Evolutionary conservation across 1,284 basidiomycete species (phyloP).

Genomic region (Xerocomus minutiporus): DNA sequence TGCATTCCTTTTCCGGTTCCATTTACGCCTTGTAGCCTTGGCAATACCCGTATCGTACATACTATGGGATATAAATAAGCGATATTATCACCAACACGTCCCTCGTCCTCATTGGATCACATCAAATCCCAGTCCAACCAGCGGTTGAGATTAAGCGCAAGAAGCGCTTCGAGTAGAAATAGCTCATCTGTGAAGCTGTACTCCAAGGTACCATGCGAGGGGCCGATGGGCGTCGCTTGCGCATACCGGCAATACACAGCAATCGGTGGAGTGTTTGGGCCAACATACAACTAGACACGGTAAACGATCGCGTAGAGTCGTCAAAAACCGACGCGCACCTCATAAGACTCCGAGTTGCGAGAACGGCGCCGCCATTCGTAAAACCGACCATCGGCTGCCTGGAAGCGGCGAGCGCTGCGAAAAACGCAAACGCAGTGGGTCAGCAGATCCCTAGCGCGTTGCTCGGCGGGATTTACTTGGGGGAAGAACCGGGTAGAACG

Average conservation of each 20-base stretch:
- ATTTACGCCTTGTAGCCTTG: constrained; percentile 10
- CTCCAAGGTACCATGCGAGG: constrained; percentile 55
- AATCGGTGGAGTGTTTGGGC: constrained; percentile 42
- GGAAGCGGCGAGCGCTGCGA: constrained; percentile 55
- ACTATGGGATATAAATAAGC: constrained; percentile 34
- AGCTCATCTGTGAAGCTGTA: constrained; percentile 58
- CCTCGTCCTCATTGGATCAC: constrained; percentile 27
- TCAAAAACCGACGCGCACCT: constrained; percentile 31
- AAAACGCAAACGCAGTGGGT: constrained; percentile 8
- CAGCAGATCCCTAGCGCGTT: neutral
- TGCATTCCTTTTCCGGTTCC: constrained; percentile 15
- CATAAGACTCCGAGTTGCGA: constrained; percentile 47
- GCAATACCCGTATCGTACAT: constrained; percentile 34
- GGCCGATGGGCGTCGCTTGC: constrained; percentile 55
- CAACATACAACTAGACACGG: constrained; percentile 42
- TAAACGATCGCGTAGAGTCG: neutral
- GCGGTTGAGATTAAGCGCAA: constrained; percentile 66
- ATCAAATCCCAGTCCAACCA: constrained; percentile 61
- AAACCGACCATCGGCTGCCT: constrained; percentile 45
- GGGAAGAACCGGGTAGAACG: constrained; percentile 47
- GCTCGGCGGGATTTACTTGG: constrained; percentile 35
- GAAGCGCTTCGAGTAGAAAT: constrained; percentile 57
- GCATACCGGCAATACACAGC: constrained; percentile 54
- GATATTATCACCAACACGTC: constrained; percentile 19
- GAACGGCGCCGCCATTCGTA: constrained; percentile 60